phyloP scores from a whole-genome alignment of 768 basidiomycete genomes.

The Boletus sensibilis region DNA sequence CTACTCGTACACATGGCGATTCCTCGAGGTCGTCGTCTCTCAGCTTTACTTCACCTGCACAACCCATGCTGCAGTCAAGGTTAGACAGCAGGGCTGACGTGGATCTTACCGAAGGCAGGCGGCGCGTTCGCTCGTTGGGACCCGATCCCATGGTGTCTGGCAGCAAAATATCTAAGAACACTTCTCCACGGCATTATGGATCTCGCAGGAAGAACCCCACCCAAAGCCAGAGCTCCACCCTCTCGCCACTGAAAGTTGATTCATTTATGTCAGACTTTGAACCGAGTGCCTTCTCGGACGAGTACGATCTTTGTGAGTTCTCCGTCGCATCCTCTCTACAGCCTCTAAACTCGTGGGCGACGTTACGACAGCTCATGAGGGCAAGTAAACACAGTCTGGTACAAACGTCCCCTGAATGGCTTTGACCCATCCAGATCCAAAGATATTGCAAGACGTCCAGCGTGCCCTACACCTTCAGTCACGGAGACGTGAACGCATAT shows the following conservation, averaged over 20 bases:
- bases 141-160: slow-evolving; percentile 16
- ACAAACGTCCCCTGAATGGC: slow-evolving; percentile 11
- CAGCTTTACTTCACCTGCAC: slow-evolving; percentile 18
- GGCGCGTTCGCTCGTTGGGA: slow-evolving; percentile 24
- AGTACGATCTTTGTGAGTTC: slow-evolving; percentile 73
- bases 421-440: slow-evolving; percentile 54
- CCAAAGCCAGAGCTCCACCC: slow-evolving; percentile 13
- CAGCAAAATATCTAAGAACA: slow-evolving; percentile 13
- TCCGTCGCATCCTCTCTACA: slow-evolving; percentile 2
- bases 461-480: slow-evolving; percentile 72
- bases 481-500: slow-evolving; percentile 63
- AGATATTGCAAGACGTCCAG: slow-evolving; percentile 77
- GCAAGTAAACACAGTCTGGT: slow-evolving; percentile 38
- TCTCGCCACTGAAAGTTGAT: slow-evolving; percentile 29
- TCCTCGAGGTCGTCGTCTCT: slow-evolving; percentile 35
- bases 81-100: slow-evolving; percentile 10
- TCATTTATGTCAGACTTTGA: slow-evolving; percentile 35
- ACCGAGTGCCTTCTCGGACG: slow-evolving; percentile 59
- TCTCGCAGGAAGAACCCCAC: slow-evolving; percentile 17
- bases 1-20: slow-evolving; percentile 21
- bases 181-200: slow-evolving; percentile 12
- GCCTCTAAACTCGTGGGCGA: slow-evolving; percentile 11
- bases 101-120: slow-evolving; percentile 16
- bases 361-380: slow-evolving; percentile 62
- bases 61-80: slow-evolving; percentile 14